Percentiles rank a stretch among this genome's conserved stretches.
These are phyloP conservation scores for Pezicula carpinea DNA, from an alignment of 2,329 filamentous ascomycete genomes.

Conservation along the genomic window DNA sequence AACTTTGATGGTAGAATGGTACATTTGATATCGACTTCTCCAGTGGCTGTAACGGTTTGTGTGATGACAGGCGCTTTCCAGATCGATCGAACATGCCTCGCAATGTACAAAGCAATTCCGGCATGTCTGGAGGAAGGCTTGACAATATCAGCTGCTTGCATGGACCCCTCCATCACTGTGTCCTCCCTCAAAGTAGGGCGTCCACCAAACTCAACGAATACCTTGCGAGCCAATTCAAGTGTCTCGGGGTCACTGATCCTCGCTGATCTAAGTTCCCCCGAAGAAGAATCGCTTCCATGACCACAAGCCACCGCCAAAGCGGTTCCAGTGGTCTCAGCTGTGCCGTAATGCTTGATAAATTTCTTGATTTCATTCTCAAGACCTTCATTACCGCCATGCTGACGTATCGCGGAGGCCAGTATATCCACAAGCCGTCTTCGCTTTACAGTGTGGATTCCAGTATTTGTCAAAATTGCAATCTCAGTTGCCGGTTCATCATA, in stretches of 20 bases:
- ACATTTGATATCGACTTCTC: constrained; percentile 60
- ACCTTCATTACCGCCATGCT: constrained; percentile 70
- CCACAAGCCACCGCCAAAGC: constrained; percentile 93
- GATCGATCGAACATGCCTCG: constrained; percentile 79
- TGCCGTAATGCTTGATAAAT: constrained; percentile 81
- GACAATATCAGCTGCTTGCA: constrained; percentile 74
- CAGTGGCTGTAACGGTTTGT: constrained; percentile 41
- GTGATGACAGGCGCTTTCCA: constrained; percentile 79
- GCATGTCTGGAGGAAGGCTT: constrained; percentile 84
- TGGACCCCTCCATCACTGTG: constrained; percentile 51
- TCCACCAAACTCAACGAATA: constrained; percentile 90
- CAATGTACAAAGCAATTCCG: constrained; percentile 81
- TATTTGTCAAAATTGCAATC: constrained; percentile 87
- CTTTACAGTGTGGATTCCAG: constrained; percentile 80
- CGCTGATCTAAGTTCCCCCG: constrained; percentile 68
- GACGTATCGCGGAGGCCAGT: constrained; percentile 77
- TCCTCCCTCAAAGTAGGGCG: constrained; percentile 82
- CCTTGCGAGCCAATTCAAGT: constrained; percentile 76
- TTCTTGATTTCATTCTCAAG: constrained; percentile 76
- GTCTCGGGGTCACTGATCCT: constrained; percentile 77
- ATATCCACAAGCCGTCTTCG: constrained; percentile 84
- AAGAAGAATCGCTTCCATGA: constrained; percentile 71
- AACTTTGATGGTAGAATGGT: constrained; percentile 66
- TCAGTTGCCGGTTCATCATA: constrained; percentile 81
- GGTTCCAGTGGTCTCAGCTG: constrained; percentile 83